Conservation (phyloP, 2,329 filamentous ascomycete genomes). For the Didymella keratinophila region DNA sequence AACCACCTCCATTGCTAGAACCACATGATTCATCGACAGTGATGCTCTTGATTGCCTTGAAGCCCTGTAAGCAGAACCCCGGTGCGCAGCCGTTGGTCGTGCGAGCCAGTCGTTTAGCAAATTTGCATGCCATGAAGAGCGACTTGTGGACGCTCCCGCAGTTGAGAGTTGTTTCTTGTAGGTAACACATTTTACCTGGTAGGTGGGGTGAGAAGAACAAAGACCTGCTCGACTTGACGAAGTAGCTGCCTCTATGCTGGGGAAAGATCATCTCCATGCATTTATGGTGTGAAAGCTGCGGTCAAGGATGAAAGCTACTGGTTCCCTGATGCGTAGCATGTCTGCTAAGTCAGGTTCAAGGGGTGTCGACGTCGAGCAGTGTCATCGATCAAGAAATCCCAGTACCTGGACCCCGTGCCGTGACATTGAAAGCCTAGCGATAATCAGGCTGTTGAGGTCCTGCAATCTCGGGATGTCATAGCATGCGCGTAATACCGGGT, state of each 20-base stretch:
- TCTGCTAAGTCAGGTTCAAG: not conserved
- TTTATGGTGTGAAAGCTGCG: not conserved
- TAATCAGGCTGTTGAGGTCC: not conserved
- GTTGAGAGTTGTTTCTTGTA: not conserved
- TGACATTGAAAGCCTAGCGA: not conserved
- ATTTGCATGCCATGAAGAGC: not conserved
- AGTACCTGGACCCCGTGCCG: not conserved
- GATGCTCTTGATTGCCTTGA: not conserved
- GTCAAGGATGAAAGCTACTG: not conserved
- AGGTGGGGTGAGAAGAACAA: not conserved
- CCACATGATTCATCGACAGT: not conserved
- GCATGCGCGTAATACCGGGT: constrained; percentile 9
- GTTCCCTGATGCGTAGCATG: not conserved
- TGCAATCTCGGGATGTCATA: constrained; percentile 12
- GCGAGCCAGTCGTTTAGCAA: not conserved
- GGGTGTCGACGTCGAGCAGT: not conserved
- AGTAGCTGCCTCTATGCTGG: not conserved
- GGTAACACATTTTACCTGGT: not conserved
- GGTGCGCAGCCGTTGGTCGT: not conserved
- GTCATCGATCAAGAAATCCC: not conserved
- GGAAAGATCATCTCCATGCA: not conserved
- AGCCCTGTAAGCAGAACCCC: not conserved
- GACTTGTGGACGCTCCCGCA: not conserved
- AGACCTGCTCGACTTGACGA: not conserved
- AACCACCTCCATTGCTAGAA: not conserved